Percentiles rank a stretch among this genome's conserved stretches.
phyloP scores from a whole-genome alignment of 176 grass and related monocot species.

The Carex scoparia region DNA sequence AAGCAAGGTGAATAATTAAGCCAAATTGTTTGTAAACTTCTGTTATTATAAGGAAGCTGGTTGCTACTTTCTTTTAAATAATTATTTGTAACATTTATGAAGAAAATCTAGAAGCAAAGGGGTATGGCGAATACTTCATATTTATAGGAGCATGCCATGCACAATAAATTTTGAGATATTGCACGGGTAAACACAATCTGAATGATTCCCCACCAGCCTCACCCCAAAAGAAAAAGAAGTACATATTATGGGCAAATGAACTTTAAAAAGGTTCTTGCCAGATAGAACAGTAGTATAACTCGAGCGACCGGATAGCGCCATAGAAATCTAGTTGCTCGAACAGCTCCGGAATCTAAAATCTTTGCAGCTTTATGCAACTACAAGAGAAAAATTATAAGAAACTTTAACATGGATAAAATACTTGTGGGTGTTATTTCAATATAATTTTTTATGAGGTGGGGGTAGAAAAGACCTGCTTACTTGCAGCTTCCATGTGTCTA shows the following conservation, averaged over 20 bases:
- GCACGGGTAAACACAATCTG: not conserved
- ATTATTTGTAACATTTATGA: not conserved
- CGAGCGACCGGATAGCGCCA: slow-evolving; percentile 93
- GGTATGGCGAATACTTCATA: not conserved
- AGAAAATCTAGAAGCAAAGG: not conserved
- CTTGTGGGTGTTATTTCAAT: not conserved
- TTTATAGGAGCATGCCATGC: not conserved
- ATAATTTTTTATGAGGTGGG: not conserved
- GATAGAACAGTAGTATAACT: slow-evolving; percentile 87
- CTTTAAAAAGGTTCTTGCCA: slow-evolving; percentile 40
- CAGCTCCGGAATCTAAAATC: slow-evolving; percentile 88
- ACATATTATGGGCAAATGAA: not conserved
- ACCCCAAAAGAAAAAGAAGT: not conserved
- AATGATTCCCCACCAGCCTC: not conserved
- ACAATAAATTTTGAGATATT: not conserved
- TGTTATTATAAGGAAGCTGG: not conserved
- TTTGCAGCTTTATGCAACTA: slow-evolving; percentile 98
- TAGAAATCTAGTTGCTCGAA: slow-evolving; percentile 92
- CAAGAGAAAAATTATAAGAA: slow-evolving; percentile 31
- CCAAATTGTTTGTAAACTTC: not conserved
- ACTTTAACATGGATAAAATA: not conserved
- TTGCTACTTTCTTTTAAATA: not conserved
- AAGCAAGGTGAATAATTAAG: not conserved
- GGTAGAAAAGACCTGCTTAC: slow-evolving; percentile 48
- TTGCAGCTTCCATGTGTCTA: slow-evolving; percentile 82